Evolutionary conservation across 805 yeast species (phyloP), one percentile per base, ranked within the genome.

Genomic region (Ogataea populi-albae): DNA sequence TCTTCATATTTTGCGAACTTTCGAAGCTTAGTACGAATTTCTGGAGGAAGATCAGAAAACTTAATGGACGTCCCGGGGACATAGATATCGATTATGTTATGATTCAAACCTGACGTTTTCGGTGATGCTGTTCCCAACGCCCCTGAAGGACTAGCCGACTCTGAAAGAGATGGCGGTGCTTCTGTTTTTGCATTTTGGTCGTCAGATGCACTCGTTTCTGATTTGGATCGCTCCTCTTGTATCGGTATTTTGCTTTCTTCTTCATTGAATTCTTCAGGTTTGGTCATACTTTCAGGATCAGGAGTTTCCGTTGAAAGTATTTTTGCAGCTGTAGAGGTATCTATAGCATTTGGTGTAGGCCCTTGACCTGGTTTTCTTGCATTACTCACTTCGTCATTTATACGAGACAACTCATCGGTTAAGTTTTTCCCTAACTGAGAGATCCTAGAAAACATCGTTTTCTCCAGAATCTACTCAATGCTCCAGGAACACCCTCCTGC

Each of bases 1-100:
- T 82, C 83, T 57, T 91, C 98, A 58, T 89, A 91, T 57, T 87
- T 88, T 38, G 72, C 77, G 52, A 84, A 86, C 63, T 86, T 89
- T 37, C 72, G 71, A 58, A 88, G 60, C 50, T 81, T 83, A 5
- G 78, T 61, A 40, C 73, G 71, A 12, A 87, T 61, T 4, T 73
- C 77, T 2, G 73, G 70, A 0, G 86, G 77, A 22, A 83, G 54
- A 2, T 68, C 69, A n/a, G 64, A 25, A 6, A 38, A 42, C 22
- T 36, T 64, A 5, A 71, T 34, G 26, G 62, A 55, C 2, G 59
- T 60, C 30, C 55, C 64, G 25, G 58, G 53, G 12, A 50, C 45
- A 28, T 37, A 35, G 3, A 37, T 8, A 15, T 23, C 30, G 2
- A 37, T 15, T 14, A 26, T 21, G 16, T 12, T 25, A 9, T 24